phyloP scores from a whole-genome alignment of 2,329 filamentous ascomycete species.

The Ceratocystis smalleyi region DNA sequence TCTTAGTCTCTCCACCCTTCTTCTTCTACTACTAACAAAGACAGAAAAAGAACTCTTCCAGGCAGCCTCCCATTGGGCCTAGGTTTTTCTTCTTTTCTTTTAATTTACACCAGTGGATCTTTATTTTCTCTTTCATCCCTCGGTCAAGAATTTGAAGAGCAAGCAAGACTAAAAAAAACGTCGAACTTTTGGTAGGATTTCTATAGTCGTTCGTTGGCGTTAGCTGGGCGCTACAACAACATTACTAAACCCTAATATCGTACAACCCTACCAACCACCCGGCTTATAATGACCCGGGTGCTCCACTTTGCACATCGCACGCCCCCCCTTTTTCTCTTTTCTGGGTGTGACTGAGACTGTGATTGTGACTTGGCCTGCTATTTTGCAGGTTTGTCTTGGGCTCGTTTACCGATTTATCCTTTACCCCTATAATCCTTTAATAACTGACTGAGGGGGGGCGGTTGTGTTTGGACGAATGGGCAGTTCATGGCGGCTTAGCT shows the following conservation, averaged over 20 bases:
- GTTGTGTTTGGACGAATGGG: not conserved
- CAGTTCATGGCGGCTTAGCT: not conserved
- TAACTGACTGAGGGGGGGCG: not conserved
- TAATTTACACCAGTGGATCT: not conserved
- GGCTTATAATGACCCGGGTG: not conserved
- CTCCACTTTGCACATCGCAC: constrained; percentile 3
- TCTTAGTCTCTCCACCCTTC: not conserved
- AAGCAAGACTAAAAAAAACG: not conserved
- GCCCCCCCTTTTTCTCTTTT: not conserved
- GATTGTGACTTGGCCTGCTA: too few species aligned
- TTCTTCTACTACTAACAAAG: not conserved
- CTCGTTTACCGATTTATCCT: not conserved
- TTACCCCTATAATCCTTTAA: constrained; percentile 7
- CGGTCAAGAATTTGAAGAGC: not conserved
- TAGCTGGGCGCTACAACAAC: not conserved
- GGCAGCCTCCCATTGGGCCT: not conserved
- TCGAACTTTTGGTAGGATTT: not conserved
- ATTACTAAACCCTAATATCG: not conserved
- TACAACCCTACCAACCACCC: not conserved
- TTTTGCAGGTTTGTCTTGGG: not conserved
- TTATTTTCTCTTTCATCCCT: not conserved
- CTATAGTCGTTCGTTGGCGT: not conserved
- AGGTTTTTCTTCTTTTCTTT: not conserved
- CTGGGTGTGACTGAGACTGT: not conserved
- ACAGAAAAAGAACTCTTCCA: not conserved